Percentiles rank a stretch among this genome's conserved stretches.
These are phyloP conservation scores for Quercus rubra DNA, from an alignment of 306 rosid genomes.

Conservation along the genomic window DNA sequence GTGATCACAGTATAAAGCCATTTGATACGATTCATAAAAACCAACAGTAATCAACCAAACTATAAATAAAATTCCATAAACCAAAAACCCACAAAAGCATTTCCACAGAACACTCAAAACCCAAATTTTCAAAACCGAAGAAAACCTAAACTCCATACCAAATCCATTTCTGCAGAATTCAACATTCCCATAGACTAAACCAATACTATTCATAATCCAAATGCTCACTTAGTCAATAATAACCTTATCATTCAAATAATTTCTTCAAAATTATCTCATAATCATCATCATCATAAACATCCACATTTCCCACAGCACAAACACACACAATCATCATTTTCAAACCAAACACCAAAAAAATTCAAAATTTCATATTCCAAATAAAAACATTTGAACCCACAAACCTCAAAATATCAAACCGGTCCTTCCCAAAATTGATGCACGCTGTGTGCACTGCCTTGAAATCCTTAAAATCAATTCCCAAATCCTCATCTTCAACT, in stretches of 20 bases:
- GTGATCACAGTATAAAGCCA: no score
- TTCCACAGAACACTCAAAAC: background rate
- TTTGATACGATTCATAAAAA: no score
- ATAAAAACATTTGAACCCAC: constrained; percentile 11
- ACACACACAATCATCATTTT: background rate
- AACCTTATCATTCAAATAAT: background rate
- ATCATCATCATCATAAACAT: background rate
- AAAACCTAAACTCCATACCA: background rate
- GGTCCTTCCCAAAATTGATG: constrained; percentile 85
- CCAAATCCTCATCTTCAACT: constrained; percentile 20
- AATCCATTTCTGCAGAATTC: background rate
- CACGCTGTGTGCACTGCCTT: constrained; percentile 70
- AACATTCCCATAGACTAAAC: background rate
- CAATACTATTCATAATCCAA: background rate
- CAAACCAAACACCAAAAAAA: constrained; percentile 2
- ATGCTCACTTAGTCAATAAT: background rate
- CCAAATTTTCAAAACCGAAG: background rate
- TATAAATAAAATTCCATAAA: background rate
- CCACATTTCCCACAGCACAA: background rate
- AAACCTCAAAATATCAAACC: constrained; percentile 85
- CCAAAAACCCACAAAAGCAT: background rate
- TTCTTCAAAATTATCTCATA: background rate
- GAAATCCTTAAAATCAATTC: constrained; percentile 64
- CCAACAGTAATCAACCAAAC: no score
- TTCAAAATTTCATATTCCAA: background rate